Evolutionary conservation across 2,329 filamentous ascomycete genomes (phyloP).

Genomic region (Aspergillus floridensis): DNA sequence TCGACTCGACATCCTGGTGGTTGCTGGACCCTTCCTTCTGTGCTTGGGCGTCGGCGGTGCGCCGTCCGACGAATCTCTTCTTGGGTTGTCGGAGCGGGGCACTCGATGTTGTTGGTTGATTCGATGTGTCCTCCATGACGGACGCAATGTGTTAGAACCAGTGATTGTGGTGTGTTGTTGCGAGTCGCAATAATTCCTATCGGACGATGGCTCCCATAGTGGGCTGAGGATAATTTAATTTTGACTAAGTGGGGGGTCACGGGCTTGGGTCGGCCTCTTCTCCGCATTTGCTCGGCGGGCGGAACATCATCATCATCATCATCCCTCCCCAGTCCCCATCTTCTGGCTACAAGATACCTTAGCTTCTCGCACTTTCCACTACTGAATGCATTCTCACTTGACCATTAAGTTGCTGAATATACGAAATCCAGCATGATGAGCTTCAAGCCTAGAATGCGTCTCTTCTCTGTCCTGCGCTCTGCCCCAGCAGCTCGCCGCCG

Average conservation of each 20-base stretch:
- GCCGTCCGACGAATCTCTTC: slow-evolving; percentile 85
- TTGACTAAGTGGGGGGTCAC: slow-evolving; percentile 22
- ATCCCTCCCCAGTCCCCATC: not conserved
- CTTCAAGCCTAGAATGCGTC: slow-evolving; percentile 25
- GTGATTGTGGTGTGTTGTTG: too few species aligned
- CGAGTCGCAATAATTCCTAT: too few species aligned
- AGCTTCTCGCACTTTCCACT: not conserved
- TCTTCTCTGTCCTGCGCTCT: slow-evolving; percentile 30
- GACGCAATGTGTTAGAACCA: not conserved
- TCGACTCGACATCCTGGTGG: slow-evolving; percentile 62
- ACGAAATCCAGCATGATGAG: slow-evolving; percentile 24
- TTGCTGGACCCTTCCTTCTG: slow-evolving; percentile 54
- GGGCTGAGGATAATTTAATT: slow-evolving; percentile 4
- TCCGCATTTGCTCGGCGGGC: slow-evolving; percentile 27
- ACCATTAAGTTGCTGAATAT: not conserved
- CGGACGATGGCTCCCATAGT: not conserved
- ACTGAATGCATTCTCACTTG: not conserved
- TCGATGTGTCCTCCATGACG: slow-evolving; percentile 11
- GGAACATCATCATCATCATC: slow-evolving; percentile 8
- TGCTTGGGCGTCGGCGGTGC: slow-evolving; percentile 59
- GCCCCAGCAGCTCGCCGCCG: slow-evolving; percentile 23
- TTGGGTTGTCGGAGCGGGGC: slow-evolving; percentile 65
- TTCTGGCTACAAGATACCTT: not conserved
- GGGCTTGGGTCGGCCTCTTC: slow-evolving; percentile 19
- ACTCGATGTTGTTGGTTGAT: slow-evolving; percentile 1